Evolutionary conservation across 2,329 filamentous ascomycete species (phyloP).

Genomic region (Beauveria caledonica): DNA sequence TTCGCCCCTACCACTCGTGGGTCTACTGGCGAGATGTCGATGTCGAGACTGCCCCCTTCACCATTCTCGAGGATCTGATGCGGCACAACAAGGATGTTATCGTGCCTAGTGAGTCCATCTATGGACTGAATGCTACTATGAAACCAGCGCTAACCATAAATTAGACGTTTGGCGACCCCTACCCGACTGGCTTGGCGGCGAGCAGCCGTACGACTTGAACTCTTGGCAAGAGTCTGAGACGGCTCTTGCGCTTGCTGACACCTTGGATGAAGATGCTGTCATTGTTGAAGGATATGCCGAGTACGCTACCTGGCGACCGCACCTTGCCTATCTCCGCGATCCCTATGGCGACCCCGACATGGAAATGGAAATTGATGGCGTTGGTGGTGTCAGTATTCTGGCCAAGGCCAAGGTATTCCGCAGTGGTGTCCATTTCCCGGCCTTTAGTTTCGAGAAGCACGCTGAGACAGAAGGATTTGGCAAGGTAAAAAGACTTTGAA

Average conservation of each 20-base stretch:
- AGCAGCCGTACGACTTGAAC: constrained; percentile 96
- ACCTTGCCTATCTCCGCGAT: constrained; percentile 92
- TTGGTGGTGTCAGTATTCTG: constrained; percentile 93
- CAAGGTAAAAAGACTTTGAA: constrained; percentile 56
- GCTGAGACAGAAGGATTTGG: constrained; percentile 97
- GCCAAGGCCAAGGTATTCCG: constrained; percentile 95
- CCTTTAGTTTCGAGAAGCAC: constrained; percentile 97
- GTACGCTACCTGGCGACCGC: constrained; percentile 96
- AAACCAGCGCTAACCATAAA: constrained; percentile 18
- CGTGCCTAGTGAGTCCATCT: constrained; percentile 74
- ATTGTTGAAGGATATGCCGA: constrained; percentile 99
- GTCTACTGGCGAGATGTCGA: constrained; percentile 99
- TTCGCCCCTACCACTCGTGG: constrained; percentile 95
- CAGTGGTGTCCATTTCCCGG: constrained; percentile 91
- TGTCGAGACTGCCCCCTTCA: constrained; percentile 93
- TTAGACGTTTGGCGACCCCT: constrained; percentile 97
- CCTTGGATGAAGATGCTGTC: constrained; percentile 92
- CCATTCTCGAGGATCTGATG: constrained; percentile 96
- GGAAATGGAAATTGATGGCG: constrained; percentile 99
- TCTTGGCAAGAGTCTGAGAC: constrained; percentile 99
- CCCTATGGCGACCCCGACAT: constrained; percentile 97
- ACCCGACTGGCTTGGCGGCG: constrained; percentile 95
- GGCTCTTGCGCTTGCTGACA: constrained; percentile 84
- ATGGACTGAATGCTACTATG: not conserved
- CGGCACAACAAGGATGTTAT: constrained; percentile 98